Evolutionary conservation across 257 asterid genomes (phyloP).

Genomic region (Coffea canephora): DNA sequence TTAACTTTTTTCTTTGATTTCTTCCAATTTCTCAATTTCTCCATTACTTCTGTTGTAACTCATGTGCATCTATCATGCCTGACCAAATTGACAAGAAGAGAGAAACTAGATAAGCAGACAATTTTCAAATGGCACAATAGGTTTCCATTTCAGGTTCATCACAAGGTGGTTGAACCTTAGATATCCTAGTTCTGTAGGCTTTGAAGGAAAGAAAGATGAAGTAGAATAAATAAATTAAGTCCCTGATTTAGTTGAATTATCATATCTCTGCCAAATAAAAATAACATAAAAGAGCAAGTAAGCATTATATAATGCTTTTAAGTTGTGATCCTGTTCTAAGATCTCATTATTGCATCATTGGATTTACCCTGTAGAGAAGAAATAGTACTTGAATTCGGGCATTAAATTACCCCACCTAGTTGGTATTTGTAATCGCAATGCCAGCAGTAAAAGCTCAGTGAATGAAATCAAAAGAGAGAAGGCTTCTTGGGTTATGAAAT

Average conservation of each 20-base stretch:
- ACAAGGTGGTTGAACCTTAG: neutral
- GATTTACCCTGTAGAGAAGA: neutral
- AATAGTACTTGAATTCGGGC: neutral
- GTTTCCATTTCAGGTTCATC: neutral
- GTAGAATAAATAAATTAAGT: neutral
- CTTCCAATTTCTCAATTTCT: neutral
- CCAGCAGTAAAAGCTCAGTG: neutral
- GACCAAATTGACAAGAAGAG: too few relatives aligned
- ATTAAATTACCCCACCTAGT: neutral
- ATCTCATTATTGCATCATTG: neutral
- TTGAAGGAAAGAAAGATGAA: slow-evolving; percentile 2
- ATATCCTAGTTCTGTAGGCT: neutral
- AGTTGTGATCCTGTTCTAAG: neutral
- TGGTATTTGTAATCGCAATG: neutral
- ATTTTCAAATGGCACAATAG: neutral
- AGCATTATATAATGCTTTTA: neutral
- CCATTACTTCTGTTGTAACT: neutral
- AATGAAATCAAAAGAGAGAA: neutral
- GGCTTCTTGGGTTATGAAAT: neutral
- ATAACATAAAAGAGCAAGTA: neutral
- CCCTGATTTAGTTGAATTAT: neutral
- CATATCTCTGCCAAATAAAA: neutral
- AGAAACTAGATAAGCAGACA: neutral
- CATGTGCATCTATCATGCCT: too few relatives aligned
- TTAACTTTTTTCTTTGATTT: neutral